These are phyloP conservation scores for Xylariales sp. DNA, from an alignment of 2,329 filamentous ascomycete genomes.

Conservation along the genomic window DNA sequence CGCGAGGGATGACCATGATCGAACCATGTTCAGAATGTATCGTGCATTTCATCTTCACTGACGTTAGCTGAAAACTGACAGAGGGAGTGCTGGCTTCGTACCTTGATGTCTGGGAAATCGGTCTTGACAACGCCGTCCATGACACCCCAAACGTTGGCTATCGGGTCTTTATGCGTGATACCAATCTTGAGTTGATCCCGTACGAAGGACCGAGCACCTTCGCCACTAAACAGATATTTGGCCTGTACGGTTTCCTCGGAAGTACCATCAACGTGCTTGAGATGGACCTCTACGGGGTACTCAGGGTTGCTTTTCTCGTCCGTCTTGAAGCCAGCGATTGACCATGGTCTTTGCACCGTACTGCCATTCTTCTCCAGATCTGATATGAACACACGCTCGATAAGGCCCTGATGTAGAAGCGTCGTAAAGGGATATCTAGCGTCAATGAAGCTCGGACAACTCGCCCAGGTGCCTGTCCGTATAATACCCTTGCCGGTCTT, in stretches of 20 bases:
- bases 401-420: constrained; percentile 65
- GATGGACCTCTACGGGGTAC: constrained; percentile 75
- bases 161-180: constrained; percentile 66
- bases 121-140: constrained; percentile 70
- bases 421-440: constrained; percentile 68
- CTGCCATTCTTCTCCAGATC: constrained; percentile 60
- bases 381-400: constrained; percentile 64
- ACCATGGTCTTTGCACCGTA: constrained; percentile 60
- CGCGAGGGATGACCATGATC: constrained; percentile 75
- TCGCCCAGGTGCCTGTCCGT: constrained; percentile 73
- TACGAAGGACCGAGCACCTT: constrained; percentile 65
- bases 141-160: constrained; percentile 69
- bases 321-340: constrained; percentile 55
- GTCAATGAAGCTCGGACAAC: constrained; percentile 79
- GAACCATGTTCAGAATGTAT: constrained; percentile 71
- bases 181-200: constrained; percentile 63
- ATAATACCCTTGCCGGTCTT: constrained; percentile 52
- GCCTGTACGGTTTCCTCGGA: constrained; percentile 61
- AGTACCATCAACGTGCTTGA: constrained; percentile 73
- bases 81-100: constrained; percentile 22
- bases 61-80: constrained; percentile 37
- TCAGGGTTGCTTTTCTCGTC: constrained; percentile 51
- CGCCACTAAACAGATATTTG: constrained; percentile 68
- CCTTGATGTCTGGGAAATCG: constrained; percentile 73
- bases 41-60: constrained; percentile 61